Evolutionary conservation across 306 rosid species (phyloP), one percentile per base, ranked within the genome.

Genomic region (Vigna hirtella): DNA sequence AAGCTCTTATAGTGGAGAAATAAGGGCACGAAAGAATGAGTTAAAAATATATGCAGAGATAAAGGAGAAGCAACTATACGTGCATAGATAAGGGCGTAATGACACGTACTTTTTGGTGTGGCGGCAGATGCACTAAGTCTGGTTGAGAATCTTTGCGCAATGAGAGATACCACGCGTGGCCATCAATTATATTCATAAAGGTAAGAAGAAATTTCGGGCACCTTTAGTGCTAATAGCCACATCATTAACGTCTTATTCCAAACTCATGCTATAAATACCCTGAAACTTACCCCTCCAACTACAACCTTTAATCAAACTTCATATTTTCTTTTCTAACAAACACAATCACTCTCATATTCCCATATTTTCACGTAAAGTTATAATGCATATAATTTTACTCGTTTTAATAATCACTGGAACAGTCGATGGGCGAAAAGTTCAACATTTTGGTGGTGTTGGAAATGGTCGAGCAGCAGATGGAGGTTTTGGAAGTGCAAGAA

Each of bases 51-150:
- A 28, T 10, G 18, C 1, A 70, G 78, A 34, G 47, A 30, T 53
- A 56, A 66, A 30, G 47, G 74, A 61, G 26, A 17, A n/a, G 53
- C 65, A 69, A 70, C 48, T 43, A 40, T 40, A 55, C 3, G 9
- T 42, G 47, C 38, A 62, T 51, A 51, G 58, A 26, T 32, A 47
- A 28, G 38, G 67, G 63, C 13, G 52, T 74, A 76, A 45, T 24
- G 83, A 82, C 84, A 75, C 78, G 82, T 82, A 48, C 9, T 67
- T 67, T 49, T 34, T 50, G 51, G 80, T 43, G 49, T 66, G 87
- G 17, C 87, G 85, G 86, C 85, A 83, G 77, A 65, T 24, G 89
- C 89, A 86, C 87, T 80, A 73, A 72, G 53, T 36, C 0, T 45
- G 84, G 85, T 57, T 32, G 65, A 75, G 69, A 76, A 55, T 83